Percentiles rank a stretch among this genome's conserved stretches.
Evolutionary conservation across 345 rosid species (phyloP).

Genomic region (Raphanus raphanistrum): DNA sequence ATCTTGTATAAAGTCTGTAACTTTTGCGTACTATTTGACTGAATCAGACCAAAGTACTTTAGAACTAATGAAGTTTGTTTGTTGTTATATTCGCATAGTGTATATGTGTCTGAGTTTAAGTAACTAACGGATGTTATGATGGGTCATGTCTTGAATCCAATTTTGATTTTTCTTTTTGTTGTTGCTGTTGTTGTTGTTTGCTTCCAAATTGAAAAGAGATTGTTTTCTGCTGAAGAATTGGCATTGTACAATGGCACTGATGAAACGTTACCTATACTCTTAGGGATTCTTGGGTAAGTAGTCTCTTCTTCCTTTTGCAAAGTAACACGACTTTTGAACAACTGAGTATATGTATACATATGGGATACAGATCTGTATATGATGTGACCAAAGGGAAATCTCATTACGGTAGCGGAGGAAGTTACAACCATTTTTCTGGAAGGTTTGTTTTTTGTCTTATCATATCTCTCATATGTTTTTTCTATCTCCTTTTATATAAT

Average conservation of each 20-base stretch:
- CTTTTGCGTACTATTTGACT: background rate
- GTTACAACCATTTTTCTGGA: slow-evolving; percentile 93
- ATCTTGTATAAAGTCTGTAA: background rate
- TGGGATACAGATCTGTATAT: slow-evolving; percentile 71
- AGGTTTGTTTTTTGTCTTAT: slow-evolving; percentile 74
- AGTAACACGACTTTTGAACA: background rate
- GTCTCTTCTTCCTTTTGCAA: slow-evolving; percentile 1
- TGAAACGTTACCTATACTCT: slow-evolving; percentile 61
- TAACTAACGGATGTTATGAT: background rate
- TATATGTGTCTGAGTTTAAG: background rate
- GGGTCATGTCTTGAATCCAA: background rate
- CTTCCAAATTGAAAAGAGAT: slow-evolving; percentile 40
- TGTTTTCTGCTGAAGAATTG: slow-evolving; percentile 71
- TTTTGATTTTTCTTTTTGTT: background rate
- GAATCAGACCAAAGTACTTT: background rate
- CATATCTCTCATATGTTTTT: background rate
- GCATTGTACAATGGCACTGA: slow-evolving; percentile 79
- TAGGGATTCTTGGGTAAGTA: slow-evolving; percentile 83
- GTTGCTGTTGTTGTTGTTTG: no score
- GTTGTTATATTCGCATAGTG: slow-evolving; percentile 3
- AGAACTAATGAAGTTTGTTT: background rate
- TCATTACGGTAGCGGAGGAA: slow-evolving; percentile 84
- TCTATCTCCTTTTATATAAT: slow-evolving; percentile 20
- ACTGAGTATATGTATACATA: background rate
- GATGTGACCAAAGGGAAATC: slow-evolving; percentile 93